phyloP scores from a whole-genome alignment of 768 basidiomycete genomes.

The Auricularia heimuer region DNA sequence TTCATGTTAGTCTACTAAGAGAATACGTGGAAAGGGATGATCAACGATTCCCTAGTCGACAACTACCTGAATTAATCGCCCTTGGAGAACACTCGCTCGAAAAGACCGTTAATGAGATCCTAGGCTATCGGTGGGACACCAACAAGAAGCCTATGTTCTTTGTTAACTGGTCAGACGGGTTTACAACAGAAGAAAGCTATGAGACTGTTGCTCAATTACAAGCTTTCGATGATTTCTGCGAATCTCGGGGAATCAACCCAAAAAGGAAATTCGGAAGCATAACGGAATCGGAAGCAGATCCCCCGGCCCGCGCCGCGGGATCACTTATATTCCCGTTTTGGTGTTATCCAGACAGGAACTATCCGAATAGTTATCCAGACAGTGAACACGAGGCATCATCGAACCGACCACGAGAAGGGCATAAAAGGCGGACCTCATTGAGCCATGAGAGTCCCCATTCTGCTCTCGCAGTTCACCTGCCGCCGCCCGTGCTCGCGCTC shows the following conservation, averaged over 20 bases:
- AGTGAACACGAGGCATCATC: too few species aligned
- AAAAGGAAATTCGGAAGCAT: not conserved
- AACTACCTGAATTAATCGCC: not conserved
- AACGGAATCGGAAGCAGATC: too few species aligned
- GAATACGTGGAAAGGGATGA: slow-evolving; percentile 23
- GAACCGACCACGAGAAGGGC: too few species aligned
- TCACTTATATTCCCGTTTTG: too few species aligned
- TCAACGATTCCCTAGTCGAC: slow-evolving; percentile 22
- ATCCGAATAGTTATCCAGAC: too few species aligned
- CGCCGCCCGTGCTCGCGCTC: too few species aligned
- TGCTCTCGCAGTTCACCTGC: too few species aligned
- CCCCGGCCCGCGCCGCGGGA: too few species aligned
- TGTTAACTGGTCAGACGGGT: not conserved
- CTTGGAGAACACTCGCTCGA: not conserved
- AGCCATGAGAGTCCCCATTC: too few species aligned
- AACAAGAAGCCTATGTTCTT: not conserved
- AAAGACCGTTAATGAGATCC: not conserved
- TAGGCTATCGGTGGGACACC: not conserved
- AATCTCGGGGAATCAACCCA: not conserved
- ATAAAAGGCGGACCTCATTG: too few species aligned
- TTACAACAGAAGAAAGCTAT: not conserved
- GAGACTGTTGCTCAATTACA: not conserved
- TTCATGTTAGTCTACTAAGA: slow-evolving; percentile 26
- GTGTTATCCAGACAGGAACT: too few species aligned
- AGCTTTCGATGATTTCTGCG: not conserved